These are phyloP conservation scores for Pseudopithomyces chartarum DNA, from an alignment of 2,329 filamentous ascomycete genomes.

Conservation along the genomic window DNA sequence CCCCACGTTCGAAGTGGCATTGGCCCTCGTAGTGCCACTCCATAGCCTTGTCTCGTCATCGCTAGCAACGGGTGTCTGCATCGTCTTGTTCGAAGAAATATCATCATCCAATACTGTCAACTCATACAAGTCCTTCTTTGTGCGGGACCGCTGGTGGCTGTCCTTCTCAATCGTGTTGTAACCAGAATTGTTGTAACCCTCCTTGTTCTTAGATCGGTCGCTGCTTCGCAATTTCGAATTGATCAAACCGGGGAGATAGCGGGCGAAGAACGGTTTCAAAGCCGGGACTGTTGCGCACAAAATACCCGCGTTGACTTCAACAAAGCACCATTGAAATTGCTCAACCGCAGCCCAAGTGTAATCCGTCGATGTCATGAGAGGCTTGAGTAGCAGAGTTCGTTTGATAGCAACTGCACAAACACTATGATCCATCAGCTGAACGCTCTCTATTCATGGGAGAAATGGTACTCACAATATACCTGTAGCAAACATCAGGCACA, in stretches of 20 bases:
- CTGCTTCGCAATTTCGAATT: conserved; percentile 3
- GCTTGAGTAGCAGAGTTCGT: conserved; percentile 7
- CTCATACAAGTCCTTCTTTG: background rate
- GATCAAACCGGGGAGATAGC: conserved; percentile 6
- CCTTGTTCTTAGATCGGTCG: background rate
- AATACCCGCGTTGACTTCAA: conserved; percentile 15
- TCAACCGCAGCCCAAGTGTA: conserved; percentile 16
- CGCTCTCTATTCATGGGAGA: background rate
- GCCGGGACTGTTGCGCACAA: conserved; percentile 11
- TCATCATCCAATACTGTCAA: conserved; percentile 1
- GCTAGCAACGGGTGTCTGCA: background rate
- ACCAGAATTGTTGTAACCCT: background rate
- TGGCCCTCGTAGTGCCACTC: background rate
- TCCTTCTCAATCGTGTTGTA: conserved; percentile 1
- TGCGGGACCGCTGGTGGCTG: background rate
- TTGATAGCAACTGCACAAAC: conserved; percentile 9
- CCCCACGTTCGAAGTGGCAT: background rate
- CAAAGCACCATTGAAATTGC: conserved; percentile 18
- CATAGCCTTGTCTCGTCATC: background rate
- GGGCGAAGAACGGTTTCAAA: conserved; percentile 11
- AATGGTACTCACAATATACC: conserved; percentile 6
- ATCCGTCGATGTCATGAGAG: conserved; percentile 10
- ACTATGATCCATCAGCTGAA: conserved; percentile 4
- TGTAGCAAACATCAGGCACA: conserved; percentile 7
- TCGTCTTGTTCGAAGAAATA: background rate